Evolutionary conservation across 805 yeast species (phyloP).

Genomic region (Metschnikowia koreensis): DNA sequence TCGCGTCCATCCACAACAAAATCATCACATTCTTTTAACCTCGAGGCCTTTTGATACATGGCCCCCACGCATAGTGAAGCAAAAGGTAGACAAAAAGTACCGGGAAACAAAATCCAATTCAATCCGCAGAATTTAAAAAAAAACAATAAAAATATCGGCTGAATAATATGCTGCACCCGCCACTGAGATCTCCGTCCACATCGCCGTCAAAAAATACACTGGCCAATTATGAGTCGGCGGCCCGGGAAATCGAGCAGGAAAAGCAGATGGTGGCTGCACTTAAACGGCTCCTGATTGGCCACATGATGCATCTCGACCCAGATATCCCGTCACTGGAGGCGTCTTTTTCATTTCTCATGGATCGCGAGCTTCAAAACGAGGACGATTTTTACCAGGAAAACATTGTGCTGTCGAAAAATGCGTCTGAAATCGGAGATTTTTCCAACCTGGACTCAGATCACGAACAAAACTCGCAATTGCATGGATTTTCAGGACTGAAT

Average conservation of each 20-base stretch:
- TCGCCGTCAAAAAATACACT: constrained; percentile 16
- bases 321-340: constrained; percentile 54
- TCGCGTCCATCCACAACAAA: too few species aligned
- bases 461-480: not conserved
- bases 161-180: constrained; percentile 1
- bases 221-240: constrained; percentile 49
- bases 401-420: not conserved
- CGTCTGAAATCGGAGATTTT: constrained; percentile 4
- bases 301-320: constrained; percentile 61
- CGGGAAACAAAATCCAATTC: too few species aligned
- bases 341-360: constrained; percentile 11
- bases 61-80: too few species aligned
- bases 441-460: not conserved
- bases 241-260: constrained; percentile 74
- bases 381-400: constrained; percentile 4
- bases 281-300: constrained; percentile 71
- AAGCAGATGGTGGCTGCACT: constrained; percentile 69
- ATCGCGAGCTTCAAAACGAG: constrained; percentile 6
- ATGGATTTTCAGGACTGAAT: too few species aligned
- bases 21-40: too few species aligned
- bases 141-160: not conserved
- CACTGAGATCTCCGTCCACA: constrained; percentile 9
- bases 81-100: not conserved
- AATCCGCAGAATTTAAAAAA: too few species aligned
- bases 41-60: too few species aligned